These are phyloP conservation scores for Beauveria rudraprayagi DNA, from an alignment of 2,329 filamentous ascomycete species.

Conservation along the genomic window DNA sequence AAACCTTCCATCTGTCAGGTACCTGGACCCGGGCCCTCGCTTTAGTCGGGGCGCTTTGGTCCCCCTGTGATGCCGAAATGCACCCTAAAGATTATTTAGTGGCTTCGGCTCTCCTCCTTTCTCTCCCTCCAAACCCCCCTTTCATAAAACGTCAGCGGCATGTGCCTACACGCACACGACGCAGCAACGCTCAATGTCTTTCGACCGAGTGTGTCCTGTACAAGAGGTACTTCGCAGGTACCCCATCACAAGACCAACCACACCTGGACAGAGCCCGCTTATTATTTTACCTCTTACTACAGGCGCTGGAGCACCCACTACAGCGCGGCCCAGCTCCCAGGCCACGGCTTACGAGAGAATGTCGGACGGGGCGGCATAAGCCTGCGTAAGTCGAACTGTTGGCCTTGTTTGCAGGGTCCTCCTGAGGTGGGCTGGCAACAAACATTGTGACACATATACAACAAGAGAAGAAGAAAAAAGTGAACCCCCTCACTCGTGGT, in stretches of 20 bases:
- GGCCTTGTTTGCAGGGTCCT: not conserved
- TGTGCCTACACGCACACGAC: constrained; percentile 1
- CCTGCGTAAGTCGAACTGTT: constrained; percentile 4
- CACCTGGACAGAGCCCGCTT: not conserved
- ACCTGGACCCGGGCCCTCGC: not conserved
- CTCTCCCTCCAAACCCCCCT: not conserved
- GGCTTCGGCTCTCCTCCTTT: too few relatives aligned
- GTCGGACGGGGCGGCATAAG: constrained; percentile 5
- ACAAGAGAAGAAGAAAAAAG: not conserved
- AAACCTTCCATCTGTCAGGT: not conserved
- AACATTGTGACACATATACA: not conserved
- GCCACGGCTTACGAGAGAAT: constrained; percentile 10
- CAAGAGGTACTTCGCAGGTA: constrained; percentile 1
- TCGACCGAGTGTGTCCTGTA: not conserved
- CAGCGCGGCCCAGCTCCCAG: not conserved
- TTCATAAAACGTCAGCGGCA: not conserved
- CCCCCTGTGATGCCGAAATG: too few relatives aligned
- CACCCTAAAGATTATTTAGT: too few relatives aligned
- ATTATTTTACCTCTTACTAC: constrained; percentile 11
- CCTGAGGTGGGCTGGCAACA: not conserved
- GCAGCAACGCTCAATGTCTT: not conserved
- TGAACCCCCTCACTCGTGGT: not conserved
- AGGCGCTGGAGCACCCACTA: not conserved
- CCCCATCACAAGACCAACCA: not conserved
- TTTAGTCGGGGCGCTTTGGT: too few relatives aligned